Conservation (phyloP, 2,329 filamentous ascomycete genomes). For the Dothideomycetes sp. region DNA sequence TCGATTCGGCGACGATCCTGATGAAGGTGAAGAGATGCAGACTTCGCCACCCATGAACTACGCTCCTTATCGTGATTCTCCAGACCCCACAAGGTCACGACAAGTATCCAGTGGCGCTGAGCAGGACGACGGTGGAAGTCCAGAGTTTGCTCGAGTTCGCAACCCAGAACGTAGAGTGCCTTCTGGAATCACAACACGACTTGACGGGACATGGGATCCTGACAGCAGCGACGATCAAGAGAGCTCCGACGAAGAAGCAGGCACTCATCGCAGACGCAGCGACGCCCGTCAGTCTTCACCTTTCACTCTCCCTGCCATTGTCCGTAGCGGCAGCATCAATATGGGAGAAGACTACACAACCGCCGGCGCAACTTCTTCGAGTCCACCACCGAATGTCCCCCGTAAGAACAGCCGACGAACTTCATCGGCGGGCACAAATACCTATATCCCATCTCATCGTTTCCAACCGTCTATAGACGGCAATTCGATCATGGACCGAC, state of each 20-base stretch:
- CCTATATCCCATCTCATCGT: neutral
- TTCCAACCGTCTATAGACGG: constrained; percentile 3
- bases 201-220: constrained; percentile 9
- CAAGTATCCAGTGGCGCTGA: constrained; percentile 13
- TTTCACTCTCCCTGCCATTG: constrained; percentile 8
- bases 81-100: constrained; percentile 8
- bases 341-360: constrained; percentile 2
- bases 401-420: constrained; percentile 2
- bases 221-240: neutral
- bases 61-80: constrained; percentile 20
- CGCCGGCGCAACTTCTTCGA: neutral
- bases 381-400: constrained; percentile 1
- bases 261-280: constrained; percentile 1
- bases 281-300: constrained; percentile 4
- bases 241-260: constrained; percentile 4
- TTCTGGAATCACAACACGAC: constrained; percentile 7
- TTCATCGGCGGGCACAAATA: no score
- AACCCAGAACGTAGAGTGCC: constrained; percentile 5
- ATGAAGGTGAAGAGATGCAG: constrained; percentile 21
- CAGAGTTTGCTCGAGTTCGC: neutral
- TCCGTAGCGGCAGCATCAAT: constrained; percentile 9
- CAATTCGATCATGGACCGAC: constrained; percentile 5
- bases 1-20: constrained; percentile 38
- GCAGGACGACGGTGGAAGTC: constrained; percentile 6
- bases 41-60: constrained; percentile 20